These are phyloP conservation scores for Trifolium subterraneum DNA, from an alignment of 306 rosid species.

Conservation along the genomic window DNA sequence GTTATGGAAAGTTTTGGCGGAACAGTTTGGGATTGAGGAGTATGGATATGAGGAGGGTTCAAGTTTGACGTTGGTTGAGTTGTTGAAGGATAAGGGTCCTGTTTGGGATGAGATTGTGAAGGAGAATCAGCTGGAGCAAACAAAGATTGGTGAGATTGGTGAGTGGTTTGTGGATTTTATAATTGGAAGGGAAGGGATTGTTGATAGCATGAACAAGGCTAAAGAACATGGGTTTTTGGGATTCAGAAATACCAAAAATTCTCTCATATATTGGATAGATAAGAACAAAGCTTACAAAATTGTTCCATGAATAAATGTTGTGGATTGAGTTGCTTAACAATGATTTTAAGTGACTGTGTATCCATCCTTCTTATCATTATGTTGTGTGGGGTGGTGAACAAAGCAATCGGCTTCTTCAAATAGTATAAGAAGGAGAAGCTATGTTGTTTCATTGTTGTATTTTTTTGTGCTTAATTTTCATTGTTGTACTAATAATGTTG, in stretches of 20 bases:
- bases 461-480: too few relatives aligned
- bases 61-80: slow-evolving; percentile 45
- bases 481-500: too few relatives aligned
- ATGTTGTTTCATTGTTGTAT: not conserved
- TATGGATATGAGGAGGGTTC: slow-evolving; percentile 61
- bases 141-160: slow-evolving; percentile 60
- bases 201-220: slow-evolving; percentile 67
- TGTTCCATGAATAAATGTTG: slow-evolving; percentile 37
- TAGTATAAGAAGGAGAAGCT: too few relatives aligned
- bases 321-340: not conserved
- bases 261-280: slow-evolving; percentile 63
- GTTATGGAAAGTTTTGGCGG: slow-evolving; percentile 71
- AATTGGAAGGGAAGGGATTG: not conserved
- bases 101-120: slow-evolving; percentile 76
- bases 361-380: not conserved
- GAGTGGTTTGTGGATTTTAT: slow-evolving; percentile 52
- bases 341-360: not conserved
- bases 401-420: too few relatives aligned
- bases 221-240: slow-evolving; percentile 76
- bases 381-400: too few relatives aligned
- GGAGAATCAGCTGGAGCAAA: slow-evolving; percentile 51
- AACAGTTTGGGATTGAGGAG: slow-evolving; percentile 70
- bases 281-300: slow-evolving; percentile 58
- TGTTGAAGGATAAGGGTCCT: slow-evolving; percentile 58
- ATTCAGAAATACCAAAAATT: slow-evolving; percentile 71